A percentile compares a stretch with the other conserved stretches of the same genome.
phyloP scores from a whole-genome alignment of 139 green algal species.

The Mesotaenium endlicherianum region DNA sequence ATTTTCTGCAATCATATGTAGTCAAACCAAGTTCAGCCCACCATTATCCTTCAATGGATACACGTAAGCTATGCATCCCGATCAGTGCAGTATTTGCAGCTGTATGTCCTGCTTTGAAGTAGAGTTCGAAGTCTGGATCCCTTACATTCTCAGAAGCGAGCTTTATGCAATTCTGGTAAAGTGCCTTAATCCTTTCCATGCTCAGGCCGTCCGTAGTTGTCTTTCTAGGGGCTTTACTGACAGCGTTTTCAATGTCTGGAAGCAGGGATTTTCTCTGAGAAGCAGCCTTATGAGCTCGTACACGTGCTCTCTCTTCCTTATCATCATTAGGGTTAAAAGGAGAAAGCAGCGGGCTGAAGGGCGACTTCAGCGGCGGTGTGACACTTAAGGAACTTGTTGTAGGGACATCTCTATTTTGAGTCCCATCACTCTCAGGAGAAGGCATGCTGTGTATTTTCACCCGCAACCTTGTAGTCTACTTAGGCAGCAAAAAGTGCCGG shows the following conservation, averaged over 20 bases:
- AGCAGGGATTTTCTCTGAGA: conserved; percentile 7
- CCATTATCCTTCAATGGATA: background rate
- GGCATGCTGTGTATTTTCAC: no score
- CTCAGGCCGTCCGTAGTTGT: conserved; percentile 9
- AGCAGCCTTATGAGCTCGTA: background rate
- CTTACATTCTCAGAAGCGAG: conserved; percentile 70
- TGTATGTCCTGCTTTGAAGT: no score
- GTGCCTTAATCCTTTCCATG: conserved; percentile 36
- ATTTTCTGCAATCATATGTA: conserved; percentile 51
- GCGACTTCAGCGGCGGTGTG: no score
- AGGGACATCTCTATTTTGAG: no score
- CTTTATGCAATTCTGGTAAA: conserved; percentile 79
- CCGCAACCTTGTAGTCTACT: no score
- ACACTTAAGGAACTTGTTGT: no score
- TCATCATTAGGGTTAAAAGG: conserved; percentile 46
- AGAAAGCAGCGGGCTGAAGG: no score
- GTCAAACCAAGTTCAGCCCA: no score
- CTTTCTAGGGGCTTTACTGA: background rate
- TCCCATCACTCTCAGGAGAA: no score
- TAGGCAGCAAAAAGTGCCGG: no score
- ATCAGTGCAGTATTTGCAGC: no score
- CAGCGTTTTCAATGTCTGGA: conserved; percentile 10
- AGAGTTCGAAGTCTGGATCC: no score
- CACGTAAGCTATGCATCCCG: background rate
- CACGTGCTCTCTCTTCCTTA: background rate